These are phyloP conservation scores for Schizosaccharomyces lindneri DNA, from an alignment of 805 yeast genomes.

Conservation along the genomic window DNA sequence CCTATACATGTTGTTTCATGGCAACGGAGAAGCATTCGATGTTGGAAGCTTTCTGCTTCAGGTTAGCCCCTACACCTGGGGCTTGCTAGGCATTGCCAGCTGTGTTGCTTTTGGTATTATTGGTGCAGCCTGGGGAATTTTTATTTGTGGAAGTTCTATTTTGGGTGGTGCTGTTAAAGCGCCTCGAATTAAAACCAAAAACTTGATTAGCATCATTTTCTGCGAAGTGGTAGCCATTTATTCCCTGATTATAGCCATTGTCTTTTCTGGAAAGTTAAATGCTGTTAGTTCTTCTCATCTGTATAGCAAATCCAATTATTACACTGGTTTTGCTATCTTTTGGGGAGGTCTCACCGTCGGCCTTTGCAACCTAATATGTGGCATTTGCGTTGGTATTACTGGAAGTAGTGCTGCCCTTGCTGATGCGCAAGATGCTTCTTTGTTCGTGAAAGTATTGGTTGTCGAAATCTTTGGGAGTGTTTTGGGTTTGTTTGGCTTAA, in stretches of 20 bases:
- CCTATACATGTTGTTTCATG: constrained; percentile 45
- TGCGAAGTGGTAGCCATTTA: constrained; percentile 98
- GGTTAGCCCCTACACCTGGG: constrained; percentile 95
- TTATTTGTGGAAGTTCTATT: constrained; percentile 80
- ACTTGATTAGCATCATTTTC: constrained; percentile 77
- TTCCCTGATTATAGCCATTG: constrained; percentile 81
- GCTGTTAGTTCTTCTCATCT: constrained; percentile 32
- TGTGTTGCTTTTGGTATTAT: constrained; percentile 88
- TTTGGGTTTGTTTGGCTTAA: constrained; percentile 77
- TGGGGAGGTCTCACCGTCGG: constrained; percentile 99
- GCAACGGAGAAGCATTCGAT: constrained; percentile 76
- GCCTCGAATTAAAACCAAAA: constrained; percentile 91
- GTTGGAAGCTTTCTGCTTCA: constrained; percentile 66
- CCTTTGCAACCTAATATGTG: constrained; percentile 75
- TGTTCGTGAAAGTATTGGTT: constrained; percentile 86
- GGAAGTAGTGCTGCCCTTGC: constrained; percentile 97
- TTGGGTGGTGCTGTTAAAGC: constrained; percentile 96
- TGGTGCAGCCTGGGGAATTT: constrained; percentile 82
- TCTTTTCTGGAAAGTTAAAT: constrained; percentile 68
- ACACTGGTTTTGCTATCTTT: constrained; percentile 83
- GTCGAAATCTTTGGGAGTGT: constrained; percentile 95
- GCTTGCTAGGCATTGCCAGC: constrained; percentile 60
- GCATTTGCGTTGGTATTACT: constrained; percentile 88
- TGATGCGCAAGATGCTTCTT: constrained; percentile 88
- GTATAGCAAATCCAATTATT: constrained; percentile 59